Evolutionary conservation across 805 yeast genomes (phyloP).

Genomic region (Jamesozyma lodderae): DNA sequence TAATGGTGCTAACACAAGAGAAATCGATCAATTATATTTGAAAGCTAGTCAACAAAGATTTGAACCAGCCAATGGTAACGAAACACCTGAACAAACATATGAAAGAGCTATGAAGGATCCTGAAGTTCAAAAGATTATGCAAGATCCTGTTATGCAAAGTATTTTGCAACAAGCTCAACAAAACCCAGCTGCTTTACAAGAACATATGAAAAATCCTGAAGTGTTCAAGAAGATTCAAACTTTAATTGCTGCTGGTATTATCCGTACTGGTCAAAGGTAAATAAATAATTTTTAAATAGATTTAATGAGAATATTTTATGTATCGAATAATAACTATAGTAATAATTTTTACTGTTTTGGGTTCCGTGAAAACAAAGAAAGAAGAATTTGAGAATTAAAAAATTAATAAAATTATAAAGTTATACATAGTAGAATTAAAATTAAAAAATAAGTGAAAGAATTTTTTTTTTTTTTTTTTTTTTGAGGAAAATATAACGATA

Average conservation of each 20-base stretch:
- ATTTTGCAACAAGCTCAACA: conserved; percentile 88
- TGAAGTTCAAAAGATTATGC: conserved; percentile 81
- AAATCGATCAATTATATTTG: conserved; percentile 72
- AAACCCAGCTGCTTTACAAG: conserved; percentile 94
- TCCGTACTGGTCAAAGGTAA: conserved; percentile 61
- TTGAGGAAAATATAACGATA: too few species aligned
- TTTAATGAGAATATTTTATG: background rate
- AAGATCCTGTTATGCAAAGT: conserved; percentile 94
- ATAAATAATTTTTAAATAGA: background rate
- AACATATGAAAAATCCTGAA: conserved; percentile 95
- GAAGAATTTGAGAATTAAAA: too few species aligned
- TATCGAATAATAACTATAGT: too few species aligned
- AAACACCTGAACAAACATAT: conserved; percentile 89
- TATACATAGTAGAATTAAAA: too few species aligned
- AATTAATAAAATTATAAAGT: too few species aligned
- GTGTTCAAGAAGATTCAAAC: conserved; percentile 79
- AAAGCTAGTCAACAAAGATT: conserved; percentile 77
- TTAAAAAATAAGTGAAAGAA: too few species aligned
- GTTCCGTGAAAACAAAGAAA: too few species aligned
- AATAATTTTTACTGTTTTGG: too few species aligned
- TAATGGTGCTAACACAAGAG: conserved; percentile 53
- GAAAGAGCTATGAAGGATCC: conserved; percentile 88
- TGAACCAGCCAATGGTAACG: conserved; percentile 66
- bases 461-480: too few species aligned
- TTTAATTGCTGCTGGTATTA: conserved; percentile 93